phyloP scores from a whole-genome alignment of 2,329 filamentous ascomycete species.

The Epichloe uncinata region DNA sequence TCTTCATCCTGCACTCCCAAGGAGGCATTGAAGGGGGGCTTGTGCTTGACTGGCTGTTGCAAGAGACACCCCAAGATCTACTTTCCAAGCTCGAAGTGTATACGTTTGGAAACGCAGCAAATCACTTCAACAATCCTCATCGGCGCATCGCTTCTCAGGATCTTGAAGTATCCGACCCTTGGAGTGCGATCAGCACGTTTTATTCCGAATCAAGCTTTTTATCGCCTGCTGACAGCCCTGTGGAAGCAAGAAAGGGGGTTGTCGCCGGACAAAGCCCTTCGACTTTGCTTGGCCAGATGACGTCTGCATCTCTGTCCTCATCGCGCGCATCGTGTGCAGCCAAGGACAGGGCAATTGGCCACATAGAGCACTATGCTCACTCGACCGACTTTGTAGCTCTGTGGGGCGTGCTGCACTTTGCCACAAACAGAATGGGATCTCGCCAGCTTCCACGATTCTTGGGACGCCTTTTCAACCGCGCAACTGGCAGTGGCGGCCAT shows the following conservation, averaged over 20 bases:
- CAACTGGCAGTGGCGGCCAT: conserved; percentile 37
- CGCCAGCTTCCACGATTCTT: conserved; percentile 45
- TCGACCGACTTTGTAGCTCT: conserved; percentile 59
- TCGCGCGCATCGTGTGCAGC: conserved; percentile 24
- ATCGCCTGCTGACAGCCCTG: conserved; percentile 9
- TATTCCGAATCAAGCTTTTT: conserved; percentile 24
- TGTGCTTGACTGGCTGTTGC: conserved; percentile 63
- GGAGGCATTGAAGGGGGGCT: conserved; percentile 65
- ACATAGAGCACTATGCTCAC: conserved; percentile 74
- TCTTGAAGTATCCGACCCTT: conserved; percentile 19
- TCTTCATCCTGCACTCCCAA: conserved; percentile 66
- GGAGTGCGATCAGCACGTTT: conserved; percentile 19
- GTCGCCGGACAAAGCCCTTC: conserved; percentile 7
- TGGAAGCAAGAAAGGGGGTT: conserved; percentile 9
- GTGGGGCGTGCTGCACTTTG: conserved; percentile 62
- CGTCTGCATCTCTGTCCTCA: conserved; percentile 15
- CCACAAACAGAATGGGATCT: conserved; percentile 27
- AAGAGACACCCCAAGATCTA: conserved; percentile 53
- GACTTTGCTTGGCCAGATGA: conserved; percentile 10
- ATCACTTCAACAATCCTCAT: conserved; percentile 70
- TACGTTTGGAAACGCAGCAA: conserved; percentile 67
- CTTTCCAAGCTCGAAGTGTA: conserved; percentile 60
- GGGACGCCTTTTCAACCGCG: conserved; percentile 45
- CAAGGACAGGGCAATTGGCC: conserved; percentile 41
- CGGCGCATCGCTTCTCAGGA: conserved; percentile 33